Base-by-base conservation (phyloP, 768 basidiomycete species). In the Leccinum broughii region DNA sequence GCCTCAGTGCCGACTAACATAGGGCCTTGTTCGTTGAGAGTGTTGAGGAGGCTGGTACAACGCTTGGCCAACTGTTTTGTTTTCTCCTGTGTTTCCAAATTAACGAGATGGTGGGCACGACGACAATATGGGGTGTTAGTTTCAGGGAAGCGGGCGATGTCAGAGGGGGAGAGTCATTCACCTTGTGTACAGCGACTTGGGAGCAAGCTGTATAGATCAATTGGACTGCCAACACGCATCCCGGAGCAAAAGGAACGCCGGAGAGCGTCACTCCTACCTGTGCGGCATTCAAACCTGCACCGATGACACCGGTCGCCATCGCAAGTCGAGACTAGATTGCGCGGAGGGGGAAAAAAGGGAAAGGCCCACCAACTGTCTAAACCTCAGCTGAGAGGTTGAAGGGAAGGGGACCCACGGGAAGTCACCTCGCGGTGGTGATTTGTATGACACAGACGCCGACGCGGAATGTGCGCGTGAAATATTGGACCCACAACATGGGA, bases 141-240 rank as follows among this genome's bases (percentile, higher is more conserved):
- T n/a, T 44, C 39, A n/a, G 39, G 39, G n/a, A n/a, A 41, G 41
- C n/a, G 4, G 41, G 0, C 22, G 30, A 17, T 17, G 39, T 14
- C 5, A 11, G 9, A 14, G 35, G 13, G 26, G 17, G 58, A 37
- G 57, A 49, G 61, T 54, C 41, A 51, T 64, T 59, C 54, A 84
- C 85, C 78, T 83, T 85, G 68, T 83, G 78, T 22, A 78, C 68
- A 22, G 75, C 67, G 20, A 85, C 76, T 58, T 83, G 73, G 7
- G 79, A 74, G 63, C 84, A 86, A 20, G 76, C 61, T 7, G 70
- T 58, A n/a, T 73, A 70, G 60, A 85, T 83, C 57, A 80, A 76
- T 61, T 80, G 74, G 9, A 84, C 63, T 0, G 78, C 61, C 56
- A 77, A 69, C 6, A 79, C 80, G 17, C 77, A 79, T 4, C 80